Percentiles rank a stretch among this genome's conserved stretches.
Conservation (phyloP, 192 early-diverging fungal species). For the Coemansia sp. region DNA sequence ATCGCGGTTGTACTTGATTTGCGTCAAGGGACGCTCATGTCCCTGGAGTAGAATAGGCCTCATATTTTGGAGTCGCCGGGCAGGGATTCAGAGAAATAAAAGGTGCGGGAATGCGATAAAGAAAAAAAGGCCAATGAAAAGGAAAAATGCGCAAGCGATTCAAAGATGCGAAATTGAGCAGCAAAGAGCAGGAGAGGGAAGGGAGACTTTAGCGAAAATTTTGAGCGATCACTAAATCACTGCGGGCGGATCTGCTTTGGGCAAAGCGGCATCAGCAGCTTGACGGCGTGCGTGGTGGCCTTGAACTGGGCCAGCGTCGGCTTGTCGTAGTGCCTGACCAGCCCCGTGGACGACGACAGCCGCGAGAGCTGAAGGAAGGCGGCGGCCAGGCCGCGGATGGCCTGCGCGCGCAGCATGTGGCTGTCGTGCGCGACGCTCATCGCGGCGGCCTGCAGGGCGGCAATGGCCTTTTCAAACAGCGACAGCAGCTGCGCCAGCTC, state of each 20-base stretch:
- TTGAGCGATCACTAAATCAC: conserved; percentile 6
- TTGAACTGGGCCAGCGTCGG: conserved; percentile 51
- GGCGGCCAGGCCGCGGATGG: conserved; percentile 26
- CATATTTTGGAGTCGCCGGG: neutral
- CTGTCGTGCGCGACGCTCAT: neutral
- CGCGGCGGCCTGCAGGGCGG: conserved; percentile 9
- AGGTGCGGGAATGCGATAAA: too few species aligned
- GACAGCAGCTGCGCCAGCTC: conserved; percentile 41
- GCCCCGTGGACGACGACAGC: conserved; percentile 37
- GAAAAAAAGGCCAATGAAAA: conserved; percentile 9
- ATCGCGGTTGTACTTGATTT: conserved; percentile 97
- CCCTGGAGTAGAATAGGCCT: conserved; percentile 95
- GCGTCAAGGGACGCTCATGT: conserved; percentile 95
- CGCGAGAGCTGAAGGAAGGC: conserved; percentile 51
- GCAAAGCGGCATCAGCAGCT: conserved; percentile 35
- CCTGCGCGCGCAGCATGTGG: neutral
- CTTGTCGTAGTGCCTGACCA: conserved; percentile 54
- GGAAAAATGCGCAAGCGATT: neutral
- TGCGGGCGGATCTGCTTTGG: neutral
- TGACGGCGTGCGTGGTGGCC: conserved; percentile 45
- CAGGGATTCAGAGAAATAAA: neutral
- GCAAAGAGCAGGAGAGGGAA: neutral
- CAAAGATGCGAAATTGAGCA: neutral
- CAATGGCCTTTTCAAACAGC: conserved; percentile 37
- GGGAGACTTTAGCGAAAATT: conserved; percentile 17